These are phyloP conservation scores for Cotoneaster glaucophyllus DNA, from an alignment of 306 rosid species.

Conservation along the genomic window DNA sequence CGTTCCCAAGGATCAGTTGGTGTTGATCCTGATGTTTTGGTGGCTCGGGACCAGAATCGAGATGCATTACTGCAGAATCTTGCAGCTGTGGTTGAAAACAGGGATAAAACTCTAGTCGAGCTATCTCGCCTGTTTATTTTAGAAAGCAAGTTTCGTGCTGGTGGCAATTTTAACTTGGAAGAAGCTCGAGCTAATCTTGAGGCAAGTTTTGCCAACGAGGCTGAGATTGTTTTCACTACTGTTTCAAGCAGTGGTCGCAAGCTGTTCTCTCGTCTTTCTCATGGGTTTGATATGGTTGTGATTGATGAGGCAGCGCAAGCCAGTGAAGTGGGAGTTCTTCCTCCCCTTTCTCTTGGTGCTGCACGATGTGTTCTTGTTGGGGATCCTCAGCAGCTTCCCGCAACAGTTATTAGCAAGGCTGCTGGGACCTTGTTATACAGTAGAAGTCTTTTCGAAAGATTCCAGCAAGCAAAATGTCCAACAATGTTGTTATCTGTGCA, in stretches of 20 bases:
- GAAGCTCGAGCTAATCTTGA: constrained; percentile 95
- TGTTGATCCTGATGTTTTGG: constrained; percentile 88
- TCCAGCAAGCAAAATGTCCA: constrained; percentile 94
- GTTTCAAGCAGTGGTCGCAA: constrained; percentile 98
- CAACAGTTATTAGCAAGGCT: constrained; percentile 98
- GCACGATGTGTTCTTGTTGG: constrained; percentile 98
- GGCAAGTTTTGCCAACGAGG: constrained; percentile 99
- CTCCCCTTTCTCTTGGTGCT: constrained; percentile 96
- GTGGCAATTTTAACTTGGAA: constrained; percentile 79
- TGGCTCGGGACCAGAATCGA: constrained; percentile 85
- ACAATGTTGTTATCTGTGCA: constrained; percentile 94
- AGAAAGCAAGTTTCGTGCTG: constrained; percentile 82
- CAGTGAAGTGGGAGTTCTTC: constrained; percentile 92
- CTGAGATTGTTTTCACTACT: constrained; percentile 93
- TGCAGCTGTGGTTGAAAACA: constrained; percentile 85
- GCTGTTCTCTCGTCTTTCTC: constrained; percentile 92
- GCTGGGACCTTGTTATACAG: constrained; percentile 96
- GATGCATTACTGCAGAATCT: constrained; percentile 80
- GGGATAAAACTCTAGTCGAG: constrained; percentile 91
- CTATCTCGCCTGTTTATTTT: constrained; percentile 83
- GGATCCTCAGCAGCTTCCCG: constrained; percentile 99
- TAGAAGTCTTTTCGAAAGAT: constrained; percentile 94
- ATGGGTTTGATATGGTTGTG: constrained; percentile 99
- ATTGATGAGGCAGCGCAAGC: constrained; percentile 99
- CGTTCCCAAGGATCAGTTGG: constrained; percentile 98